Evolutionary conservation across 2,329 filamentous ascomycete species (phyloP), one percentile per base, ranked within the genome.

Genomic region (Botrytis porri): DNA sequence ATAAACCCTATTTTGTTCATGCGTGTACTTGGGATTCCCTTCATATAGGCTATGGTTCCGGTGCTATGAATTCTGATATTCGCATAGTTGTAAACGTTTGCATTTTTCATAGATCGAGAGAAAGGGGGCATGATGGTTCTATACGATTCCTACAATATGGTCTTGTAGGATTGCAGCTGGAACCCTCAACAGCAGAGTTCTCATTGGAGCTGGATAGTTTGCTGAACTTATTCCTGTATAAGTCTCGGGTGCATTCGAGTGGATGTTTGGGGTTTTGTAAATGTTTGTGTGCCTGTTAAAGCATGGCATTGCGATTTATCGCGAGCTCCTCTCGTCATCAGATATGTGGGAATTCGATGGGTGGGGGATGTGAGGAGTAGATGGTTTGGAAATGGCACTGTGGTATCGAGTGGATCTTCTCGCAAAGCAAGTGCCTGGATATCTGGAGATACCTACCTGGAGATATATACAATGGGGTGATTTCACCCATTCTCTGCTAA

Each of bases 131-230:
- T 25, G 5, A 22, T 61, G 20, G 7, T 61, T 37, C 2, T 12
- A 37, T 25, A 4, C 37, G 5, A 2, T 7, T 60, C 12, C 1
- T 14, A 60, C 4, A 35, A 7, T 7, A 5, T 25, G 5, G 25
- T 0, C 10, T 3, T 37, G 0, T 25, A 5, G 2, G 10, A 22
- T 12, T 35, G 29, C 5, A 35, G 57, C 32, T 22, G 2, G 9
- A 22, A 22, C 1, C 12, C 10, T 60, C 7, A 4, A 35, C 35
- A 35, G 8, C 10, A 25, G 29, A 22, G 57, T 22, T 35, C 18
- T 8, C 29, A 5, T 60, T 35, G 51, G 1, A 14, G 2, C 0
- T 16, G 18, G n/a, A 8, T 57, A 8, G n/a, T 18, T 57, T 7
- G 14, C 29, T 8, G 3, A 29, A 29, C 16, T 57, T 18, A 4